phyloP scores from a whole-genome alignment of 1,284 basidiomycete species.

The Ganoderma meredithae region DNA sequence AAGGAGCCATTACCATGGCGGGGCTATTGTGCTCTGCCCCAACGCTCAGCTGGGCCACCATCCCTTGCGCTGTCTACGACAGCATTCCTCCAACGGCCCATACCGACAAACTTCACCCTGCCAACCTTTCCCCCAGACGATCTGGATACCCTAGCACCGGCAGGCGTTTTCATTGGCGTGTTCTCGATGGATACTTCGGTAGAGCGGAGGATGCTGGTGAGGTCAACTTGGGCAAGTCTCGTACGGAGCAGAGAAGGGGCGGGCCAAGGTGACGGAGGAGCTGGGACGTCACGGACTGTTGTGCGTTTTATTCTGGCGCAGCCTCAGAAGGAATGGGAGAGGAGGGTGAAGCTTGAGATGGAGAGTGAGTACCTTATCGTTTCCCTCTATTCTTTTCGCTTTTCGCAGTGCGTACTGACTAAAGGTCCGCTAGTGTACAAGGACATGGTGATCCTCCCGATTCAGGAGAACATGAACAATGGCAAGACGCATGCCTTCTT shows the following conservation, averaged over 20 bases:
- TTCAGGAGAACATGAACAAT: conserved; percentile 90
- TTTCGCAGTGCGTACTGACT: conserved; percentile 7
- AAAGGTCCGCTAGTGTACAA: conserved; percentile 65
- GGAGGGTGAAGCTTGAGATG: conserved; percentile 88
- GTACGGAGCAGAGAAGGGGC: conserved; percentile 79
- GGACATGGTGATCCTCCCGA: conserved; percentile 87
- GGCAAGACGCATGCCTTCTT: conserved; percentile 90
- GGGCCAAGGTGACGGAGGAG: conserved; percentile 69
- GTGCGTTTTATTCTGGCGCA: conserved; percentile 93
- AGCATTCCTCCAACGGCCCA: conserved; percentile 47
- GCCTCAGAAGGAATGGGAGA: conserved; percentile 82
- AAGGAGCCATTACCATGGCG: conserved; percentile 95
- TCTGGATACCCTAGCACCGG: conserved; percentile 84
- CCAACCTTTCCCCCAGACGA: conserved; percentile 66
- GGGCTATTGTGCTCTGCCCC: conserved; percentile 83
- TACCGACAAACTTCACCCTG: conserved; percentile 48
- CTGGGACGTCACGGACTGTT: conserved; percentile 85
- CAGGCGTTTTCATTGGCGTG: conserved; percentile 90
- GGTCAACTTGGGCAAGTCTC: conserved; percentile 91
- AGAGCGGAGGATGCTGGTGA: conserved; percentile 89
- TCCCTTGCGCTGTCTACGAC: conserved; percentile 47
- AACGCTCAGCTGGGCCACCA: conserved; percentile 49
- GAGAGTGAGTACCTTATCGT: conserved; percentile 71
- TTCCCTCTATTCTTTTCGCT: conserved; percentile 5
- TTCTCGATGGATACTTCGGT: conserved; percentile 90